Percentiles rank a stretch among this genome's conserved stretches.
These are phyloP conservation scores for Dispira simplex DNA, from an alignment of 192 early-diverging fungal species.

Conservation along the genomic window DNA sequence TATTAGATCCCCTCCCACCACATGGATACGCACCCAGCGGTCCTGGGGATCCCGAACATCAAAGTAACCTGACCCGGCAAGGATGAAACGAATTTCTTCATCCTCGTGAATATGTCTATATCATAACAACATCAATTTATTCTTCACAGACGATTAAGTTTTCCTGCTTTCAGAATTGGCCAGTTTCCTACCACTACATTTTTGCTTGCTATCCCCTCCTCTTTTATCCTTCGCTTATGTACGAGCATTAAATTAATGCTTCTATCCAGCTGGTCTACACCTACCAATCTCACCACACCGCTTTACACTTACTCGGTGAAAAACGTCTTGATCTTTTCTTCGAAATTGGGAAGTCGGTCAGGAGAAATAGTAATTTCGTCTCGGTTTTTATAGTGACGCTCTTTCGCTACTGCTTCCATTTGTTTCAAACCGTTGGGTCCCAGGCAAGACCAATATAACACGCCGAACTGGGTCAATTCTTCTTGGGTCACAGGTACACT, in stretches of 20 bases:
- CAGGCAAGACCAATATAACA: slow-evolving; percentile 48
- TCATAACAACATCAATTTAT: slow-evolving; percentile 3
- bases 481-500: slow-evolving; percentile 42
- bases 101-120: slow-evolving; percentile 82
- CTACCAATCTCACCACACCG: no score
- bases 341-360: slow-evolving; percentile 70
- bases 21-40: slow-evolving; percentile 76
- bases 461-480: slow-evolving; percentile 51
- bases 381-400: slow-evolving; percentile 81
- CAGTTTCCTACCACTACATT: no score
- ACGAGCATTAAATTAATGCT: no score
- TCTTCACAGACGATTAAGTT: no score
- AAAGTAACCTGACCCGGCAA: slow-evolving; percentile 93
- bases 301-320: slow-evolving; percentile 53
- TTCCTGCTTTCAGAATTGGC: no score
- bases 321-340: slow-evolving; percentile 84
- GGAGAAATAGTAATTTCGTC: slow-evolving; percentile 76
- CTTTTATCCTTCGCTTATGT: no score
- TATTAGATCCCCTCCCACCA: slow-evolving; percentile 62
- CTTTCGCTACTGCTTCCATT: slow-evolving; percentile 49
- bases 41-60: slow-evolving; percentile 49
- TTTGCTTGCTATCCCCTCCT: no score
- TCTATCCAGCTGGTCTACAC: no score
- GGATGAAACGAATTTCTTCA: slow-evolving; percentile 89
- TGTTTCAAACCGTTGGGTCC: slow-evolving; percentile 34